These are phyloP conservation scores for Plectosphaerella cucumerina DNA, from an alignment of 2,329 filamentous ascomycete species.

Conservation along the genomic window DNA sequence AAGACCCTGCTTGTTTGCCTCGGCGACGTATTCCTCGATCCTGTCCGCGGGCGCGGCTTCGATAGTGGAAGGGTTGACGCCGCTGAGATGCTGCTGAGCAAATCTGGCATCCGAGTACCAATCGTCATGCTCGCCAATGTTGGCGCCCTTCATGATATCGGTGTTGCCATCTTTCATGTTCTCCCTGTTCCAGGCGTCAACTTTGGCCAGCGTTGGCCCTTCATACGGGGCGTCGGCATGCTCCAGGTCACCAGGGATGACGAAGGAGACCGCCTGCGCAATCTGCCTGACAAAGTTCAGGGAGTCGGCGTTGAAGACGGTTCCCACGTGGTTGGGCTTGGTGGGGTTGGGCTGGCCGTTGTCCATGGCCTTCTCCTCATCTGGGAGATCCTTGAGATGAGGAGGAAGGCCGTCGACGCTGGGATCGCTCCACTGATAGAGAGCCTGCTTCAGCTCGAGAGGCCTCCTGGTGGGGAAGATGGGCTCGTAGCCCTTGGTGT, in stretches of 20 bases:
- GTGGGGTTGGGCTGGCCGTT: conserved; percentile 26
- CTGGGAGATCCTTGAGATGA: conserved; percentile 22
- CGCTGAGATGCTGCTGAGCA: conserved; percentile 38
- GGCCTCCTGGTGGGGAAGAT: conserved; percentile 24
- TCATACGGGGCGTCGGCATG: conserved; percentile 13
- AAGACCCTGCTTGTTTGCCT: conserved; percentile 26
- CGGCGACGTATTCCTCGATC: conserved; percentile 27
- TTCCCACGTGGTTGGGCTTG: conserved; percentile 23
- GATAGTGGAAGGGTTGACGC: conserved; percentile 39
- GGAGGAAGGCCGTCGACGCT: conserved; percentile 14
- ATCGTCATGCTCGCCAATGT: conserved; percentile 27
- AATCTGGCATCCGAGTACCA: conserved; percentile 32
- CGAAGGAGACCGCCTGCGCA: not conserved
- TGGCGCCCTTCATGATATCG: conserved; percentile 26
- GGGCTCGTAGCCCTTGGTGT: conserved; percentile 26
- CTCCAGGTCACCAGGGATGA: not conserved
- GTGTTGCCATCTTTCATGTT: conserved; percentile 24
- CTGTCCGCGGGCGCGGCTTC: conserved; percentile 29
- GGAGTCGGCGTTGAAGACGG: conserved; percentile 21
- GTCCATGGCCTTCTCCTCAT: conserved; percentile 19
- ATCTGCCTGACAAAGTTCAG: conserved; percentile 16
- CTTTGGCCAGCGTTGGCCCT: conserved; percentile 22
- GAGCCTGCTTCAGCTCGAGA: conserved; percentile 22
- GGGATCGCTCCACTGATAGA: conserved; percentile 18
- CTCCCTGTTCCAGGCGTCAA: conserved; percentile 24